Base-by-base conservation (phyloP, 768 basidiomycete genomes). In the Lactarius pseudohatsudake region DNA sequence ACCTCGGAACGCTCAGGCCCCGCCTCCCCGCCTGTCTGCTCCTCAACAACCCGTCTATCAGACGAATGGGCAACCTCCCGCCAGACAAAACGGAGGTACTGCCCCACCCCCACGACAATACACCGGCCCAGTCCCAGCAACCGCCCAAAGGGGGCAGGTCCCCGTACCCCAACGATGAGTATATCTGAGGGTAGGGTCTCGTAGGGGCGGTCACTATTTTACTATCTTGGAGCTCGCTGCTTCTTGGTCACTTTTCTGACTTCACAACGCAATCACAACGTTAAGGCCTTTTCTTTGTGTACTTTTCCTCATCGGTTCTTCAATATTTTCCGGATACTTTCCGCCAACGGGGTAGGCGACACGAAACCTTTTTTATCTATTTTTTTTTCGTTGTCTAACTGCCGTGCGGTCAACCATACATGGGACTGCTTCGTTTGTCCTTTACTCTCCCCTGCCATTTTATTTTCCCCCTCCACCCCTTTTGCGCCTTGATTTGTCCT, bases 21-120 rank as follows among this genome's bases (percentile, higher is more conserved):
- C 30, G 28, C 59, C 65, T 1, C 69, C 64, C 62, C 66, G 66
- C 34, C 62, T 59, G 57, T 43, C 61, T 16, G 43, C 34, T 10
- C 62, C 64, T 60, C 72, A 74, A 41, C 76, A 77, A 64, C 68
- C 75, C 11, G 72, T 75, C 30, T 77, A 76, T 59, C 75, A 76
- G 69, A 75, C 70, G 4, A 71, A 71, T 54, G 68, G 76, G 62
- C 72, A 72, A 62, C 63, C 69, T 2, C 69, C 69, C 26, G 59
- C 69, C n/a, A 62, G 73, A 47, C 67, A 67, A 36, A 77, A 77
- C 59, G 77, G 77, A 34, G 64, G 63, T 36, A 61, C 45, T 16
- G 65, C 66, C 1, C 69, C 71, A 3, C 71, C 69, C 1, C 66
- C 73, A 26, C 64, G 72, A 53, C 72, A 72, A 62, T 68, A 55